These are phyloP conservation scores for Dorcoceras hygrometricum DNA, from an alignment of 257 asterid species.

Conservation along the genomic window DNA sequence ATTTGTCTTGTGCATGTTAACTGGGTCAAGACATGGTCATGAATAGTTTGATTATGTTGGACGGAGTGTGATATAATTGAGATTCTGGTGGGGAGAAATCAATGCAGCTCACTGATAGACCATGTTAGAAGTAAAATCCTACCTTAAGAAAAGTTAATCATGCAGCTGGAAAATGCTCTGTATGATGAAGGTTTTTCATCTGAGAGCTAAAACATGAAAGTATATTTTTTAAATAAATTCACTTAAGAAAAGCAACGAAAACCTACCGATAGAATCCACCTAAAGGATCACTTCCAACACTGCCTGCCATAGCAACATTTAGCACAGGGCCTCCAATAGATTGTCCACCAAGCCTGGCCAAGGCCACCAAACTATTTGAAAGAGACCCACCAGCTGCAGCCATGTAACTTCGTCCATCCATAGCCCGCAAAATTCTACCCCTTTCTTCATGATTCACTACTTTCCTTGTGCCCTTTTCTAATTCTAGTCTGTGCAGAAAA, in stretches of 20 bases:
- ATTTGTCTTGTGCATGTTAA: neutral
- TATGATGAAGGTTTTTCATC: no score
- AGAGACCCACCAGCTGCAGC: conserved; percentile 99
- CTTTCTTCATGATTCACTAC: conserved; percentile 92
- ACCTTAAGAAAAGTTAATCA: neutral
- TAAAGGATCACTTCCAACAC: conserved; percentile 92
- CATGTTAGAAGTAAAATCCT: neutral
- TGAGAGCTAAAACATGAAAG: no score
- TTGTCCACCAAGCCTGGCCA: conserved; percentile 93
- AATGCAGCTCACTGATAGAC: no score
- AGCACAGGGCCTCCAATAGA: conserved; percentile 63
- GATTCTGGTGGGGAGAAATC: neutral
- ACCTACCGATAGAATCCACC: conserved; percentile 87
- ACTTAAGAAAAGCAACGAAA: conserved; percentile 1
- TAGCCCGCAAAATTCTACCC: conserved; percentile 80
- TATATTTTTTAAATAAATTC: no score
- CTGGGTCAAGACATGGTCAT: neutral
- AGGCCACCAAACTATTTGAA: conserved; percentile 87
- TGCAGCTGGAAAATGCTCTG: neutral
- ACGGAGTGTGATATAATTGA: neutral
- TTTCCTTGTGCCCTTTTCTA: conserved; percentile 88
- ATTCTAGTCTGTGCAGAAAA: conserved; percentile 64
- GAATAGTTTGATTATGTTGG: neutral
- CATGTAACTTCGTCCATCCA: conserved; percentile 97
- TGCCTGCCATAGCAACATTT: conserved; percentile 90